Evolutionary conservation across 768 basidiomycete genomes (phyloP).

Genomic region (Sistotremastrum suecicum): DNA sequence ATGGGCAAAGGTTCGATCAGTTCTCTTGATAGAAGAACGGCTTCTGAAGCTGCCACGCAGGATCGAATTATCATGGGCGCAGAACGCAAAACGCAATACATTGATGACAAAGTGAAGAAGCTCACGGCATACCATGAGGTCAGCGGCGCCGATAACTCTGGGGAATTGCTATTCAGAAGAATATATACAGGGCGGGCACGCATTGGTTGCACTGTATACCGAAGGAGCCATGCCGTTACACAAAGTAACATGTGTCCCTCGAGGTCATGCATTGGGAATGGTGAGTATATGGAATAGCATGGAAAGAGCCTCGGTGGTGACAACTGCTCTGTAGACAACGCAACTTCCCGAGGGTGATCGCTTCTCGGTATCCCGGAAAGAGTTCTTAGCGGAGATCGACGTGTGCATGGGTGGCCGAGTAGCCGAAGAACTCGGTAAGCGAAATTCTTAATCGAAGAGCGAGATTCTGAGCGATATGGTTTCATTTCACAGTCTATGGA

Average conservation of each 20-base stretch:
- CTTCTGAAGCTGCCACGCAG: constrained; percentile 19
- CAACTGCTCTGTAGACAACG: constrained; percentile 34
- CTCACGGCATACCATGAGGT: constrained; percentile 97
- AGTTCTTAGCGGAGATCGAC: constrained; percentile 75
- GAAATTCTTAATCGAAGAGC: constrained; percentile 1
- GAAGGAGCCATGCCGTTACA: constrained; percentile 93
- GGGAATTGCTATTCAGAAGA: neutral
- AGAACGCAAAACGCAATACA: constrained; percentile 80
- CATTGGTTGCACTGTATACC: constrained; percentile 88
- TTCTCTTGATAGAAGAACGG: neutral
- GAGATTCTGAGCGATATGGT: constrained; percentile 8
- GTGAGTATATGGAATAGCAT: constrained; percentile 30
- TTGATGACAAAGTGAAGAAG: constrained; percentile 74
- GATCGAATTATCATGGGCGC: constrained; percentile 96
- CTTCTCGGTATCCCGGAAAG: constrained; percentile 52
- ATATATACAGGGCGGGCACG: constrained; percentile 66
- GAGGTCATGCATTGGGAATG: constrained; percentile 84
- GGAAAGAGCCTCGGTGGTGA: constrained; percentile 5
- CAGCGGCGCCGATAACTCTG: constrained; percentile 6
- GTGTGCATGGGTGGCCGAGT: constrained; percentile 91
- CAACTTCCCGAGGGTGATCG: constrained; percentile 68
- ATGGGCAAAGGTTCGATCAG: constrained; percentile 73
- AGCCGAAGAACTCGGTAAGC: constrained; percentile 79
- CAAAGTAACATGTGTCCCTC: constrained; percentile 94
- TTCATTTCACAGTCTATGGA: constrained; percentile 54